A percentile compares a stretch with the other conserved stretches of the same genome.
Evolutionary conservation across 139 green algal genomes (phyloP).

Genomic region (Mesostigma viride): DNA sequence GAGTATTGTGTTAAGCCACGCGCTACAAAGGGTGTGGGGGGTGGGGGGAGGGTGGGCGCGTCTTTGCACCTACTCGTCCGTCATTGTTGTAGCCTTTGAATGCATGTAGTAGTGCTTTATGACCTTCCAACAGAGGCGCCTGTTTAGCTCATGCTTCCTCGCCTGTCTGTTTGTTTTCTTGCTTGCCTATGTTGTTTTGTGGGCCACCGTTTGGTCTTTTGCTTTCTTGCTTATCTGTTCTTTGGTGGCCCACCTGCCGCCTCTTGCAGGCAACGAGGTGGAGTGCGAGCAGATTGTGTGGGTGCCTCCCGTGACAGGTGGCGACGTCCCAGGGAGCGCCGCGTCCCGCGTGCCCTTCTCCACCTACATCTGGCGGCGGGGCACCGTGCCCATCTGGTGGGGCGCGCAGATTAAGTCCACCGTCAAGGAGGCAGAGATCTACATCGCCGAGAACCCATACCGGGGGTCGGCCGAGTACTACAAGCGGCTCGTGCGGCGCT

Average conservation of each 20-base stretch:
- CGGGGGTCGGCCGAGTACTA: constrained; percentile 52
- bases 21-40: too few relatives aligned
- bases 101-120: background rate
- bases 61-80: background rate
- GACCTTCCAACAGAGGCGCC: too few relatives aligned
- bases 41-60: background rate
- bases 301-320: constrained; percentile 16
- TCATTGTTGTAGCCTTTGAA: background rate
- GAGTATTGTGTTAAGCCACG: too few relatives aligned
- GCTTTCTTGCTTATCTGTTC: too few relatives aligned
- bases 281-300: constrained; percentile 89
- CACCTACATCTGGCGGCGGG: constrained; percentile 40
- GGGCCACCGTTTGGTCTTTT: too few relatives aligned
- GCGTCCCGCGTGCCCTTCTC: constrained; percentile 12
- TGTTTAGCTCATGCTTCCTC: too few relatives aligned
- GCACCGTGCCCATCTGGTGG: constrained; percentile 46
- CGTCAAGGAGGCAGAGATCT: constrained; percentile 80
- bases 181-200: too few relatives aligned
- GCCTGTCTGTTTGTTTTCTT: too few relatives aligned
- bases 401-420: constrained; percentile 37
- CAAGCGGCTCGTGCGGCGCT: constrained; percentile 12
- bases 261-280: constrained; percentile 89
- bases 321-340: background rate
- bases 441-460: constrained; percentile 70
- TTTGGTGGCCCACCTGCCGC: too few relatives aligned